These are phyloP conservation scores for Aureobasidium zeae DNA, from an alignment of 2,329 filamentous ascomycete species.

Conservation along the genomic window DNA sequence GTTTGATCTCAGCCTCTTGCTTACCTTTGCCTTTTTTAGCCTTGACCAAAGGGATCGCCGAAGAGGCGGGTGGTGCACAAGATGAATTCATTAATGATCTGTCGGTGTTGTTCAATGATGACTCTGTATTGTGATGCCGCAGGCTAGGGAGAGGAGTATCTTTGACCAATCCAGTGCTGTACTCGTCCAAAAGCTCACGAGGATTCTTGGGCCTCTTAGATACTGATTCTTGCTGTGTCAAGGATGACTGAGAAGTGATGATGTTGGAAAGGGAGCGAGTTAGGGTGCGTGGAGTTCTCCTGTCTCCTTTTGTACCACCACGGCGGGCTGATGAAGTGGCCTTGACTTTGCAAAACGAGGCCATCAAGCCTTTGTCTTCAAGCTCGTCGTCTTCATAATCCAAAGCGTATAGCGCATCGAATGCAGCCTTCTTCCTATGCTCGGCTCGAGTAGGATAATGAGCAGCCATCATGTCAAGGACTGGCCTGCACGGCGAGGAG, in stretches of 20 bases:
- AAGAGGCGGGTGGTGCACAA: slow-evolving; percentile 13
- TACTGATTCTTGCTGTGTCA: background rate
- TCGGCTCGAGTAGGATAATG: background rate
- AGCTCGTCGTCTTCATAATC: slow-evolving; percentile 20
- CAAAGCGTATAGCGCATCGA: slow-evolving; percentile 20
- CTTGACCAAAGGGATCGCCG: slow-evolving; percentile 7
- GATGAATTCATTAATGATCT: slow-evolving; percentile 16
- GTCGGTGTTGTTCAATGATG: no score
- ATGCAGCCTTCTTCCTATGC: slow-evolving; percentile 20
- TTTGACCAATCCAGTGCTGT: slow-evolving; percentile 1
- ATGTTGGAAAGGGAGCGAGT: slow-evolving; percentile 22
- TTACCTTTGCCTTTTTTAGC: slow-evolving; percentile 10
- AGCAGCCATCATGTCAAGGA: slow-evolving; percentile 4
- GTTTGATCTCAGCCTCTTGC: slow-evolving; percentile 16
- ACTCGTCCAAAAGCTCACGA: slow-evolving; percentile 5
- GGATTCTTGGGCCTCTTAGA: background rate
- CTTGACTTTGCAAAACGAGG: slow-evolving; percentile 19
- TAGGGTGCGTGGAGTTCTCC: slow-evolving; percentile 14
- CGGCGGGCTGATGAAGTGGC: slow-evolving; percentile 1
- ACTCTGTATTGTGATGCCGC: slow-evolving; percentile 16
- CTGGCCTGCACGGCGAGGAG: slow-evolving; percentile 1
- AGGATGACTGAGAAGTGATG: background rate
- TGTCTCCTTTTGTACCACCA: slow-evolving; percentile 5
- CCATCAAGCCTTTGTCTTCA: slow-evolving; percentile 20
- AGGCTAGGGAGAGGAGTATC: slow-evolving; percentile 9